Base-by-base conservation (phyloP, 176 grass and related monocot species). In the Bothriochloa decipiens region DNA sequence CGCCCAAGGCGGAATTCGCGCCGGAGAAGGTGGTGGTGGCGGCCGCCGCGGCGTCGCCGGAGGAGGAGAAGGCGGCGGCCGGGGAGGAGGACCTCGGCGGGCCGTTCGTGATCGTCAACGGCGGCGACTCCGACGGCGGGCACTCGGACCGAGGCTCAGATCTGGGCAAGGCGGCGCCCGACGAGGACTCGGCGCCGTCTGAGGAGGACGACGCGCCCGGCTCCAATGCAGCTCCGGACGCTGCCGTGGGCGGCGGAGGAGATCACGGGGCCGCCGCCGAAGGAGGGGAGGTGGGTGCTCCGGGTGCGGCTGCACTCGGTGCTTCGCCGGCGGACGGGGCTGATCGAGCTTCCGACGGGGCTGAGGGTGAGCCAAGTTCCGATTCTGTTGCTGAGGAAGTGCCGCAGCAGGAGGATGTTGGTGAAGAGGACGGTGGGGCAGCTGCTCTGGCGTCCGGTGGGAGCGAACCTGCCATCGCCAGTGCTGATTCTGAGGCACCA, bases 91-190 rank as follows among this genome's bases (percentile, higher is more conserved):
- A 82, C 11, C 53, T 85, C 49, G 92, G 86, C 65, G 80, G 83
- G 4, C 52, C 86, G 22, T 86, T 91, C 53, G 80, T 90, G 22
- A 74, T 93, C 58, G 85, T 86, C 40, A 90, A 90, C 76, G 79
- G 82, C 41, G 79, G 82, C 26, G 82, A 89, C 68, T 94, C 87
- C 11, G 86, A 90, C 68, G 80, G 74, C 68, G 80, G 74, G 33
- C 76, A 83, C 40, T 76, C 65, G 2, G 83, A 81, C 66, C 77
- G 35, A 11, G 80, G 84, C 78, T 85, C 87, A 67, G 89, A 89
- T 84, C 62, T 61, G 81, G 65, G 62, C 46, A 65, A 16, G 32
- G 33, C 5, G 32, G 33, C 5, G 58, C 8, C 2, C 17, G 70
- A 28, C 35, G 36, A 53, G 45, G 87, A 80, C 25, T 46, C 75